These are phyloP conservation scores for Emericellopsis atlantica DNA, from an alignment of 2,329 filamentous ascomycete species.

Conservation along the genomic window DNA sequence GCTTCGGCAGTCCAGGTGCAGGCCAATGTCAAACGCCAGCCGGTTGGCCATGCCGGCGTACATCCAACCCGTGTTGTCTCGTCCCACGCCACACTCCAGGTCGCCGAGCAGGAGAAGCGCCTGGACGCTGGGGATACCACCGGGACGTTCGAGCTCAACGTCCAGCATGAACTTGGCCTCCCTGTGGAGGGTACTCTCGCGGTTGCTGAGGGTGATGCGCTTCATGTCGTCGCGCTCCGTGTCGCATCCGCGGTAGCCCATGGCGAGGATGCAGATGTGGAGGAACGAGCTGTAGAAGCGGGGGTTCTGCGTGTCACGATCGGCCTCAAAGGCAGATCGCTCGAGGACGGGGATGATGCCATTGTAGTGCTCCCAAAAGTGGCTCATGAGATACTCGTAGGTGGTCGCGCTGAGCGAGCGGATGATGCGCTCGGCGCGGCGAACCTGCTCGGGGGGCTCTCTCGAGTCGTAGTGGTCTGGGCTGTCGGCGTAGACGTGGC, in stretches of 20 bases:
- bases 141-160: constrained; percentile 36
- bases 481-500: constrained; percentile 33
- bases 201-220: constrained; percentile 27
- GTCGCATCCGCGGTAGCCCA: constrained; percentile 38
- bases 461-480: constrained; percentile 18
- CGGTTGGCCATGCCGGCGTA: constrained; percentile 34
- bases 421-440: constrained; percentile 33
- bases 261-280: constrained; percentile 37
- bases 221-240: constrained; percentile 33
- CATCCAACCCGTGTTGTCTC: constrained; percentile 42
- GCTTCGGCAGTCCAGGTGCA: constrained; percentile 30
- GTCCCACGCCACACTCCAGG: constrained; percentile 37
- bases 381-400: constrained; percentile 36
- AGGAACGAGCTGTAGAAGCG: constrained; percentile 39
- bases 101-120: constrained; percentile 38
- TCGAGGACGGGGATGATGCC: constrained; percentile 34
- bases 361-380: constrained; percentile 41
- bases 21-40: constrained; percentile 32
- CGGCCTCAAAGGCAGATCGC: constrained; percentile 33
- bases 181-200: constrained; percentile 37
- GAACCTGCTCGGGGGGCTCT: constrained; percentile 30
- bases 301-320: constrained; percentile 27
- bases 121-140: constrained; percentile 38
- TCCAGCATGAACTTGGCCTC: constrained; percentile 43
- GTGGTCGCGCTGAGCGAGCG: constrained; percentile 29